Conservation (phyloP, 179 eudicot genomes). For the Gypsophila paniculata region DNA sequence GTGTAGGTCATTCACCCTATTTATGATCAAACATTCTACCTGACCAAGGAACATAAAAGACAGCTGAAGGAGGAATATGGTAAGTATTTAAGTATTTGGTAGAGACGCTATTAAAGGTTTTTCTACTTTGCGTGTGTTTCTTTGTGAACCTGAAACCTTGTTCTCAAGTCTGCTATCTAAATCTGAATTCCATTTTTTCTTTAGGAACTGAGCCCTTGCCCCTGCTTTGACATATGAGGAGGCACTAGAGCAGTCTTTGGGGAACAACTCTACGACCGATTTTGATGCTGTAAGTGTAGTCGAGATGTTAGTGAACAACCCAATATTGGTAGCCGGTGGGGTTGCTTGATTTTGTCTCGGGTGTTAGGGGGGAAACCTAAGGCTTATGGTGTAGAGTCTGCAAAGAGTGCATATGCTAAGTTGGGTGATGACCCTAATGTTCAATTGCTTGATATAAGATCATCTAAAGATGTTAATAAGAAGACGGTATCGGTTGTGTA, state of each 20-base stretch:
- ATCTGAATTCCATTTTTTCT: background rate
- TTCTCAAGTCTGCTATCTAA: background rate
- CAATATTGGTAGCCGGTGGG: conserved; percentile 65
- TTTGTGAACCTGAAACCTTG: background rate
- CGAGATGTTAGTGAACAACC: conserved; percentile 52
- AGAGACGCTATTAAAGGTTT: too few species aligned
- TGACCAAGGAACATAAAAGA: conserved; percentile 56
- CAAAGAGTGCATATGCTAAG: conserved; percentile 72
- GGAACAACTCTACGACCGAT: conserved; percentile 38
- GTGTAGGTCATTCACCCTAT: conserved; percentile 81
- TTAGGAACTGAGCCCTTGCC: conserved; percentile 72
- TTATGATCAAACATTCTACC: conserved; percentile 77
- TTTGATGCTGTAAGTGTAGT: conserved; percentile 60
- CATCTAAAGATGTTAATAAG: conserved; percentile 57
- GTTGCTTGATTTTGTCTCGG: conserved; percentile 65
- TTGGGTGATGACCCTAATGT: conserved; percentile 61
- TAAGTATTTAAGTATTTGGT: conserved; percentile 23
- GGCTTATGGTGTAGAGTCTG: conserved; percentile 73
- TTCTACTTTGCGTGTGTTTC: background rate
- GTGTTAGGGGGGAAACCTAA: conserved; percentile 57
- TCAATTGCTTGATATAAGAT: conserved; percentile 83
- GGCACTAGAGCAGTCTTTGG: conserved; percentile 59
- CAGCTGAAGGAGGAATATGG: conserved; percentile 80
- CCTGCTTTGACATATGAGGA: conserved; percentile 84
- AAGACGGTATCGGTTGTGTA: conserved; percentile 62